phyloP scores from a whole-genome alignment of 192 early-diverging fungal species.

The Chytriomyces confervae region DNA sequence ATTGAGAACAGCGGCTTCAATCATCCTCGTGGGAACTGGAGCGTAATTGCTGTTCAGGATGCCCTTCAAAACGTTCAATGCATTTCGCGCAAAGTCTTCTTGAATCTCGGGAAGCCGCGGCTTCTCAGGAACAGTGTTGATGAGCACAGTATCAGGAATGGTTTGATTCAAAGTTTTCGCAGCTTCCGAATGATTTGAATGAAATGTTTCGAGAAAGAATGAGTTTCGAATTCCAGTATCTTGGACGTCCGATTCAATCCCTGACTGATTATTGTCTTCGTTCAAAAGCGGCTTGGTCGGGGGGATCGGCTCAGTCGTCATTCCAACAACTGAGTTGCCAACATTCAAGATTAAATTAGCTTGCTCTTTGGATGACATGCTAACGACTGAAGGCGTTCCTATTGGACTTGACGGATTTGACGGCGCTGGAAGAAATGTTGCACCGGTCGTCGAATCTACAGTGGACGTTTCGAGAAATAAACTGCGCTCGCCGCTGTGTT shows the following conservation, averaged over 20 bases:
- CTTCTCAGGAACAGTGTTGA: neutral
- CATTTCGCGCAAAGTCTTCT: neutral
- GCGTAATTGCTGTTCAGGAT: neutral
- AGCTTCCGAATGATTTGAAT: too few species aligned
- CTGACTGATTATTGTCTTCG: too few species aligned
- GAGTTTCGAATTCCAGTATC: too few species aligned
- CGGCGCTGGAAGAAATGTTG: neutral
- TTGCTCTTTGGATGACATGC: too few species aligned
- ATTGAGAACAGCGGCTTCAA: neutral
- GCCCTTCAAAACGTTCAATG: neutral
- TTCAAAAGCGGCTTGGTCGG: too few species aligned
- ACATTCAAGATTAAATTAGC: too few species aligned
- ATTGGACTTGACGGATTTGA: neutral
- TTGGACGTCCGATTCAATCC: too few species aligned
- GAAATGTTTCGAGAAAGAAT: too few species aligned
- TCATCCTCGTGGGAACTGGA: neutral
- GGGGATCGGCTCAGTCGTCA: too few species aligned
- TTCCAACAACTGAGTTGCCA: too few species aligned
- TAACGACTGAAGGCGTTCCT: neutral
- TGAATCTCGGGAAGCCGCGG: neutral
- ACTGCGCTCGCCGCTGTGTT: neutral
- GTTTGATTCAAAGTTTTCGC: too few species aligned
- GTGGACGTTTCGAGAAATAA: neutral
- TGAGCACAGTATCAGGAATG: too few species aligned
- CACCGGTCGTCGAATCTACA: neutral